Evolutionary conservation across 768 basidiomycete species (phyloP), one percentile per base, ranked within the genome.

Genomic region (Aureoboletus auriporus): DNA sequence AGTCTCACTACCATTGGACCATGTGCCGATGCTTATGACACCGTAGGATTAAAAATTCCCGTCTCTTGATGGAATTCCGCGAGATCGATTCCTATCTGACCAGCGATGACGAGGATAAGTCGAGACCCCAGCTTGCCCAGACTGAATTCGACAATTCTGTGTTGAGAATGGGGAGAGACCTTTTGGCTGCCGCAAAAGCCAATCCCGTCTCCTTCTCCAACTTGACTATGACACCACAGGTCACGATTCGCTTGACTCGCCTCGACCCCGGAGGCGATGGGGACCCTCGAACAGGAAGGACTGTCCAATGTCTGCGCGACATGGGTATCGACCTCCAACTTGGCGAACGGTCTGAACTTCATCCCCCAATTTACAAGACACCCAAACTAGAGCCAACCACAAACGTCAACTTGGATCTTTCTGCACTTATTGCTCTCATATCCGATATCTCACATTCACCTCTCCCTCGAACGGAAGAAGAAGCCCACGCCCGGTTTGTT

Each of bases 81-180:
- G 91, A 93, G 67, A 77, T 89, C 29, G 92, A 93, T 54, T 88
- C 87, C 2, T 91, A 90, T 63, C 58, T 84, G 13, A 85, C 83
- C 2, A 61, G 58, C 40, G 75, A 75, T 6, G 75, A 56, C 38
- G 59, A 73, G 5, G 83, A 82, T 14, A 73, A 74, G 17, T 27
- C 16, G 47, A 61, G 64, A 4, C 74, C 77, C 1, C 68, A 67
- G 36, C 71, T 79, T 5, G 75, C 72, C 0, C 78, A 77, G 49
- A 69, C 59, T 3, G 72, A 79, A 48, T 76, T 89, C 29, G 82
- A 87, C 59, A 90, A 90, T 62, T 87, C 88, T 1, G 61, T 93
- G 14, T 62, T 92, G 41, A 75, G 74, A 9, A 86, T 85, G 77
- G 89, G 80, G 5, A 74, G 79, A n/a, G 71, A 76, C 0, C 78